phyloP scores from a whole-genome alignment of 768 basidiomycete species.

The Lactifluus subvellereus region DNA sequence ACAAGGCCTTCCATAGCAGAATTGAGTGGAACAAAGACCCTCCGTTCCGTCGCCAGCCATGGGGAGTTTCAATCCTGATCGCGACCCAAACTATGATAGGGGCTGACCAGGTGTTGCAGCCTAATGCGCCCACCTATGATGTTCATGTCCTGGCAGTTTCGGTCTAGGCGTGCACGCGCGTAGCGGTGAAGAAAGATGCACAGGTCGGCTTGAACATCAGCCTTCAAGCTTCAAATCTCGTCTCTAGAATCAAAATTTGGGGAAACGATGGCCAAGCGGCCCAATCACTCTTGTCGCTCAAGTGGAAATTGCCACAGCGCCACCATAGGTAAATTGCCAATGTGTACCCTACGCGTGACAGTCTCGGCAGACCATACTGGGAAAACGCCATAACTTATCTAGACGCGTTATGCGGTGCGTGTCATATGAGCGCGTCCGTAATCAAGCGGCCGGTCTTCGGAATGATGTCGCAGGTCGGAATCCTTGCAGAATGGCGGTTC shows the following conservation, averaged over 20 bases:
- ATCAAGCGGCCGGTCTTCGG: conserved; percentile 10
- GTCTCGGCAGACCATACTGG: neutral
- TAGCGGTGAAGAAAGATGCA: neutral
- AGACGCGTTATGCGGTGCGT: conserved; percentile 12
- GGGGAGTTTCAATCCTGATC: neutral
- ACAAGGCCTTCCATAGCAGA: neutral
- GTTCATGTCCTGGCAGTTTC: neutral
- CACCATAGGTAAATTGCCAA: conserved; percentile 7
- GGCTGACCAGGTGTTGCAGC: neutral
- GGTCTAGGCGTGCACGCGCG: neutral
- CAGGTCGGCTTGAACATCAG: neutral
- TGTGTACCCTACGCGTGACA: neutral
- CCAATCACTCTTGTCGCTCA: neutral
- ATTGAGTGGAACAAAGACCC: neutral
- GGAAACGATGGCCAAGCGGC: neutral
- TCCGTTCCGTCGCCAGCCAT: neutral
- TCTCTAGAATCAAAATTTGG: neutral
- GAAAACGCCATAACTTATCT: neutral
- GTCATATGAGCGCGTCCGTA: conserved; percentile 22
- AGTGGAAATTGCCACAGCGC: conserved; percentile 1
- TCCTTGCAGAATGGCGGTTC: neutral
- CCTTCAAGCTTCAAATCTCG: neutral
- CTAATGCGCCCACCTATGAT: neutral
- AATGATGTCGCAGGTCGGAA: neutral
- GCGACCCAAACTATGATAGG: neutral